A percentile compares a stretch with the other conserved stretches of the same genome.
Evolutionary conservation across 1,284 basidiomycete species (phyloP).

Genomic region (Sporisorium reilianum): DNA sequence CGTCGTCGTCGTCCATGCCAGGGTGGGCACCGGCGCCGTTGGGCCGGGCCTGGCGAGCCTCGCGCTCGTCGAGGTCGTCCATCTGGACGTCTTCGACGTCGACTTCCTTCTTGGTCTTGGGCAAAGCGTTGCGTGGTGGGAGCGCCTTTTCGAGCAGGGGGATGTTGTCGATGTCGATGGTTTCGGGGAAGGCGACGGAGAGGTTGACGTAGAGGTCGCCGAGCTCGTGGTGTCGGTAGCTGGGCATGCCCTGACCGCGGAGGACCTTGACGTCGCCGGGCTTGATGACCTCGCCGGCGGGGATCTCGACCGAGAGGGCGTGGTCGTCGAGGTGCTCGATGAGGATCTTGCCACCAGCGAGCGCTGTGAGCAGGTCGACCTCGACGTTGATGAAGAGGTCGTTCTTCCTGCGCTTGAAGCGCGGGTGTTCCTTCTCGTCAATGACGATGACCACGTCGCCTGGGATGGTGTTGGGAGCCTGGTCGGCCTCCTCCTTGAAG

Average conservation of each 20-base stretch:
- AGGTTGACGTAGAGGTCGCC: constrained; percentile 94
- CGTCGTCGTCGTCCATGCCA: constrained; percentile 82
- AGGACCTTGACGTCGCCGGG: constrained; percentile 93
- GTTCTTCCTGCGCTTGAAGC: constrained; percentile 92
- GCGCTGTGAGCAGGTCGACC: constrained; percentile 91
- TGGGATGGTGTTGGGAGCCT: constrained; percentile 87
- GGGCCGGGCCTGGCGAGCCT: constrained; percentile 72
- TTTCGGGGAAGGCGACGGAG: constrained; percentile 88
- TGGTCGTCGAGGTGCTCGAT: constrained; percentile 96
- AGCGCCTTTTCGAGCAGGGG: constrained; percentile 86
- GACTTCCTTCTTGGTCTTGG: constrained; percentile 77
- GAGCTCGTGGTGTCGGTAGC: constrained; percentile 94
- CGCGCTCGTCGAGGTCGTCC: constrained; percentile 83
- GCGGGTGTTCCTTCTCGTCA: constrained; percentile 92
- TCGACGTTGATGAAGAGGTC: constrained; percentile 89
- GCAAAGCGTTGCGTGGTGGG: constrained; percentile 80
- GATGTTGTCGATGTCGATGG: constrained; percentile 79
- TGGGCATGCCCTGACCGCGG: constrained; percentile 96
- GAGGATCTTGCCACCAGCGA: constrained; percentile 89
- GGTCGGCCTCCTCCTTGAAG: constrained; percentile 95
- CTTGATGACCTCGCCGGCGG: constrained; percentile 89
- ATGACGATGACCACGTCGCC: constrained; percentile 98
- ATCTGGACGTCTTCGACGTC: constrained; percentile 86
- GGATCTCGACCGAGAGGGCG: constrained; percentile 83
- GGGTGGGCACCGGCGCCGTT: constrained; percentile 71